A percentile compares a stretch with the other conserved stretches of the same genome.
These are phyloP conservation scores for Peronosclerospora sorghi DNA, from an alignment of 352 stramenopile genomes.

Conservation along the genomic window DNA sequence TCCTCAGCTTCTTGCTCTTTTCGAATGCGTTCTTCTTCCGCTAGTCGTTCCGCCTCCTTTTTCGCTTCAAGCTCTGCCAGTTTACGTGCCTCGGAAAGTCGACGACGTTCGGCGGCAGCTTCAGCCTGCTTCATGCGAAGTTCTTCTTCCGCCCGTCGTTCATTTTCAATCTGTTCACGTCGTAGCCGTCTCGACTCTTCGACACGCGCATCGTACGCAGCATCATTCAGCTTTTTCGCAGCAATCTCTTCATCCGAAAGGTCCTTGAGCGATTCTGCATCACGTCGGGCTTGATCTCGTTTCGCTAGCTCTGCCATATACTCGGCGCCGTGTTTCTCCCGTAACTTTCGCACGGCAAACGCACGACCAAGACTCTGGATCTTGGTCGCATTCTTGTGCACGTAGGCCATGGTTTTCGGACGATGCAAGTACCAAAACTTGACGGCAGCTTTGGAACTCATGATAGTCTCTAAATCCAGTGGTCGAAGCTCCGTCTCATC, in stretches of 20 bases:
- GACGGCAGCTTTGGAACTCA: constrained; percentile 77
- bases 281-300: constrained; percentile 48
- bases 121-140: constrained; percentile 40
- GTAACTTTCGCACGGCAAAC: constrained; percentile 65
- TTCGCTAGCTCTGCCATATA: constrained; percentile 71
- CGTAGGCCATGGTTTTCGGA: constrained; percentile 83
- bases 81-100: constrained; percentile 30
- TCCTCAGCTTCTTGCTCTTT: constrained; percentile 13
- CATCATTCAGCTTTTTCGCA: constrained; percentile 31
- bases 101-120: constrained; percentile 27
- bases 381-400: constrained; percentile 83
- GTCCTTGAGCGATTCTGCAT: constrained; percentile 52
- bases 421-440: constrained; percentile 86
- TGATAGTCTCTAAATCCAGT: constrained; percentile 80
- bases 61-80: constrained; percentile 19
- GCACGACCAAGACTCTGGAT: constrained; percentile 71
- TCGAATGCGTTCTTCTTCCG: constrained; percentile 23
- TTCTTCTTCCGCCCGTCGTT: constrained; percentile 42
- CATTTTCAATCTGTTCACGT: constrained; percentile 61
- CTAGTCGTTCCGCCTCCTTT: constrained; percentile 21
- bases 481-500: constrained; percentile 68
- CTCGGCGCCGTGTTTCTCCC: constrained; percentile 64
- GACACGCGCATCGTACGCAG: constrained; percentile 67
- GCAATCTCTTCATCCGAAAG: constrained; percentile 50
- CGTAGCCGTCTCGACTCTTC: constrained; percentile 70